Base-by-base conservation (phyloP, 2,329 filamentous ascomycete species). In the Tetracladium maxilliforme region DNA sequence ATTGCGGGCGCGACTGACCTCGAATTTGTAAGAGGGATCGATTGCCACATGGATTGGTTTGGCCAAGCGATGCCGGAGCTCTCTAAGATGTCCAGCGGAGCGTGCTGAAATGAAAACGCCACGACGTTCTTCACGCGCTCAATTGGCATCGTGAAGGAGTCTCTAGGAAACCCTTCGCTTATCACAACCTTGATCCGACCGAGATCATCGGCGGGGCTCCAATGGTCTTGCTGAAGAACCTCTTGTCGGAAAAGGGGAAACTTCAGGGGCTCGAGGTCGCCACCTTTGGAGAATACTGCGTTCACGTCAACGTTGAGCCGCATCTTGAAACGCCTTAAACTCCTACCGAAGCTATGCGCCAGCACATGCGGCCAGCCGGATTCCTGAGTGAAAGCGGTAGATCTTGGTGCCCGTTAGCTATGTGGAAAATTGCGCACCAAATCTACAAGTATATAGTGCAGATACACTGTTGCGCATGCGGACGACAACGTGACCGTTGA, bases 51-150 rank as follows among this genome's bases (percentile, higher is more conserved):
- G 10, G 55, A 49, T 12, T 65, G 52, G 42, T 79, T 84, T 6
- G 82, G 82, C 79, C 81, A 92, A 3, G 81, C 79, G 40, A 92
- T 83, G 4, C 64, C 65, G 3, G 70, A 72, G 31, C 56, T 60
- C 47, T 90, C 78, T 16, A 92, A 61, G 14, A 86, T 57, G 21
- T 78, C 82, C 27, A 79, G 51, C 2, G 83, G 82, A 17, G 79
- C 83, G 54, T 90, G 80, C 41, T 90, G 80, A 39, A 92, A 92
- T 2, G 82, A 75, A 47, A 92, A 90, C 10, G 67, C 66, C 14
- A 84, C 66, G 22, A 83, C 49, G 39, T 86, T 81, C 41, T 75
- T 78, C 33, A 79, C 55, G 20, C 70, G 58, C 38, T 81, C 71
- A 34, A 79, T 69, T 0, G 69, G 64, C 21, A 54, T 48, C 3